phyloP scores from a whole-genome alignment of 2,329 filamentous ascomycete species.

The Fusarium piperis region DNA sequence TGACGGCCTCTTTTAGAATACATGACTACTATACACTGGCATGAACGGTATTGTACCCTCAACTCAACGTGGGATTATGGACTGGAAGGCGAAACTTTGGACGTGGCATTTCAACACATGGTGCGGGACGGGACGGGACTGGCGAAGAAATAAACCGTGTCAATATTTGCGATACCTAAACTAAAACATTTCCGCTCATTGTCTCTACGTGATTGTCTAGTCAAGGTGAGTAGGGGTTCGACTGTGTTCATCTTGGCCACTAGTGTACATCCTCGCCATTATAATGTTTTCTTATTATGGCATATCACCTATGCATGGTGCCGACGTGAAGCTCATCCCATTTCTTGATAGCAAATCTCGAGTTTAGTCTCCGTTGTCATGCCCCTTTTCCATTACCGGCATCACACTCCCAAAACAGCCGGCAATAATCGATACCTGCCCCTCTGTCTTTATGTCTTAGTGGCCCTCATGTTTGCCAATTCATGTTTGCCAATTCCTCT shows the following conservation, averaged over 20 bases:
- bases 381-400: neutral
- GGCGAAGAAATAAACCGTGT: slow-evolving; percentile 26
- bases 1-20: slow-evolving; percentile 82
- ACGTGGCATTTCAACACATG: slow-evolving; percentile 45
- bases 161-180: slow-evolving; percentile 23
- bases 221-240: neutral
- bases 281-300: neutral
- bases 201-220: neutral
- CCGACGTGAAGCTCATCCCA: neutral
- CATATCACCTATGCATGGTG: neutral
- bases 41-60: slow-evolving; percentile 26
- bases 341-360: neutral
- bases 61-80: slow-evolving; percentile 44
- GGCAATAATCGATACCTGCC: neutral
- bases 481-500: neutral
- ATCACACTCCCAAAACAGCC: neutral
- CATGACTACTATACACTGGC: slow-evolving; percentile 3
- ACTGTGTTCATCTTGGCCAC: neutral
- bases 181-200: slow-evolving; percentile 7
- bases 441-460: neutral
- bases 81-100: slow-evolving; percentile 36
- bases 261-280: neutral
- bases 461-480: neutral
- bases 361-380: neutral
- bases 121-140: slow-evolving; percentile 25